Evolutionary conservation across 805 yeast genomes (phyloP).

Genomic region (Wickerhamomyces bisporus): DNA sequence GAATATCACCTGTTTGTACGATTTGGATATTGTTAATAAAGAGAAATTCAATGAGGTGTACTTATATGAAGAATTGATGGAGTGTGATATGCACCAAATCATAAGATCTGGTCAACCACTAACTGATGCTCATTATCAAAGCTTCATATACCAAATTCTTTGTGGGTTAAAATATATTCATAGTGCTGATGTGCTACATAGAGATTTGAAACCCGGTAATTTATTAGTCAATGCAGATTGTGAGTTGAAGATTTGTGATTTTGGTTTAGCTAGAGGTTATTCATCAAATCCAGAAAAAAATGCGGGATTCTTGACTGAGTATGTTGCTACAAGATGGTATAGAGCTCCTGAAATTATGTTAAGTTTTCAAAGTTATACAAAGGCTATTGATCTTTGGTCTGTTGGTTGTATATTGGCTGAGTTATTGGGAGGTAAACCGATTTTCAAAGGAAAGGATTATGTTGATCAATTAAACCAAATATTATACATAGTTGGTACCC

Average conservation of each 20-base stretch:
- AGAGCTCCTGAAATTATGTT: conserved; percentile 98
- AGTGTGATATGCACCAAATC: conserved; percentile 97
- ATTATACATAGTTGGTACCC: conserved; percentile 85
- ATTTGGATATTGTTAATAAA: conserved; percentile 73
- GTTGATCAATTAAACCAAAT: conserved; percentile 93
- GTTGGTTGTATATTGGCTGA: conserved; percentile 97
- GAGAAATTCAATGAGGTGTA: conserved; percentile 87
- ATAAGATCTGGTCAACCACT: conserved; percentile 89
- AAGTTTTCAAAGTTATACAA: conserved; percentile 89
- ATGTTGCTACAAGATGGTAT: conserved; percentile 98
- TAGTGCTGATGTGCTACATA: conserved; percentile 86
- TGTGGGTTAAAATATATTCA: conserved; percentile 90
- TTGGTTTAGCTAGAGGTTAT: conserved; percentile 92
- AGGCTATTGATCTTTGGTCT: conserved; percentile 97
- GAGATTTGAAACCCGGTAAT: conserved; percentile 94
- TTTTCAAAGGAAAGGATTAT: conserved; percentile 93
- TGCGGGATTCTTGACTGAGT: conserved; percentile 93
- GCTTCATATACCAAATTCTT: conserved; percentile 84
- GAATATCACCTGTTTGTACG: conserved; percentile 92
- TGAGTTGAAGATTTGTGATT: conserved; percentile 93
- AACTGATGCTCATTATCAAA: conserved; percentile 93
- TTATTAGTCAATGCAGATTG: conserved; percentile 92
- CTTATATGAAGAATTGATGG: conserved; percentile 95
- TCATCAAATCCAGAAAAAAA: conserved; percentile 77
- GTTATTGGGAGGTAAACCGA: conserved; percentile 81